Evolutionary conservation across 2,329 filamentous ascomycete species (phyloP).

Genomic region (Exophiala calicioides): DNA sequence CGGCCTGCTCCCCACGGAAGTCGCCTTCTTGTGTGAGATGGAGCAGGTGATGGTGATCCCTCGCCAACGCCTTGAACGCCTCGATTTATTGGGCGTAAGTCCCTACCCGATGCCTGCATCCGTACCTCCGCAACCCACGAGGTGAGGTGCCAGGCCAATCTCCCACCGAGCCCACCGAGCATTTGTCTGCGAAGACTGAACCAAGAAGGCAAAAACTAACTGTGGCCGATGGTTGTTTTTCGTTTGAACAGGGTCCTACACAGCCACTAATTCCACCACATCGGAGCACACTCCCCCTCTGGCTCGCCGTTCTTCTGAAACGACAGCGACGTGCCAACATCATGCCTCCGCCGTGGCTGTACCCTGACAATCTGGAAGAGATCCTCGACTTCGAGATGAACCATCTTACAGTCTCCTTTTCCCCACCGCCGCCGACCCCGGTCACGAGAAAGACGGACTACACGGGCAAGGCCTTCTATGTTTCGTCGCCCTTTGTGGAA

Average conservation of each 20-base stretch:
- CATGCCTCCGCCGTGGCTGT: constrained; percentile 84
- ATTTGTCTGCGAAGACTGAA: too few relatives aligned
- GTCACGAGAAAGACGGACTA: constrained; percentile 36
- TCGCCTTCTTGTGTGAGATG: constrained; percentile 96
- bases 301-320: constrained; percentile 93
- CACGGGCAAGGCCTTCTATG: constrained; percentile 42
- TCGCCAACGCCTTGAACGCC: constrained; percentile 81
- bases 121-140: constrained; percentile 33
- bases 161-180: too few relatives aligned
- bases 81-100: constrained; percentile 82
- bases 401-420: constrained; percentile 69
- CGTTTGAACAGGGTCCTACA: constrained; percentile 72
- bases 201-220: not conserved
- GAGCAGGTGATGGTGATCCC: constrained; percentile 91
- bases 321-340: constrained; percentile 94
- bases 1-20: constrained; percentile 79
- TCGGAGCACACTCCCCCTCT: constrained; percentile 77
- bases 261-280: constrained; percentile 77
- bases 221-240: not conserved
- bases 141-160: constrained; percentile 23
- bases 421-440: constrained; percentile 66
- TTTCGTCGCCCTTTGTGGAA: constrained; percentile 74
- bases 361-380: constrained; percentile 69
- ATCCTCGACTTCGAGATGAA: constrained; percentile 82
- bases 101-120: constrained; percentile 33